Evolutionary conservation across 306 rosid genomes (phyloP).

Genomic region (Neltuma alba): DNA sequence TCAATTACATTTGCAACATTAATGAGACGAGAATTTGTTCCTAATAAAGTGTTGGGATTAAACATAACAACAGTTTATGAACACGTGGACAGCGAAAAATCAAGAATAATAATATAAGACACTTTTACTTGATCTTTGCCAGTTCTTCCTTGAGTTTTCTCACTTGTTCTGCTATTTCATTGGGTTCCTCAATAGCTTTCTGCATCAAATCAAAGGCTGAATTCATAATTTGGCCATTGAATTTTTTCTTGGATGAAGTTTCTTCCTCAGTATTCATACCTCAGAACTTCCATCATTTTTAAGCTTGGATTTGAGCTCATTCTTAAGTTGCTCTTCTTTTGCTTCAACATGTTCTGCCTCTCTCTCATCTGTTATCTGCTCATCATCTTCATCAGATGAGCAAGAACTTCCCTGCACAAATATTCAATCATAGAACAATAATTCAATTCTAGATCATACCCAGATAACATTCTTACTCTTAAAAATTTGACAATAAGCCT

Average conservation of each 20-base stretch:
- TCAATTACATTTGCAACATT: no score
- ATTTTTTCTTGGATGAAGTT: neutral
- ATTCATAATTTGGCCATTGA: neutral
- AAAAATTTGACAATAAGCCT: neutral
- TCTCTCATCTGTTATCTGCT: neutral
- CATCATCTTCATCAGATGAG: neutral
- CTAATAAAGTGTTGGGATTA: neutral
- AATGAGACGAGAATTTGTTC: no score
- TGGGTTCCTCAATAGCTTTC: slow-evolving; percentile 50
- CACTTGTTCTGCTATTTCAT: slow-evolving; percentile 56
- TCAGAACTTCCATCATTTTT: neutral
- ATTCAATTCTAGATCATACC: neutral
- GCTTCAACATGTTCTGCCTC: neutral
- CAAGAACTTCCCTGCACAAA: neutral
- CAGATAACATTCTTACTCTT: neutral
- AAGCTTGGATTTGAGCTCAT: neutral
- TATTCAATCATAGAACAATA: neutral
- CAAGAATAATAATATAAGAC: neutral
- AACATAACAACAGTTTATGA: neutral
- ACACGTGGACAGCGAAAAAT: neutral
- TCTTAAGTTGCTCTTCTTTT: neutral
- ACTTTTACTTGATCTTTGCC: slow-evolving; percentile 51
- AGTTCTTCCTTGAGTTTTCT: slow-evolving; percentile 67
- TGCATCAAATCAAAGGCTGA: slow-evolving; percentile 38
- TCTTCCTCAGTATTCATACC: neutral